Base-by-base conservation (phyloP, 805 yeast genomes). In the Cyberlindnera meyerae region DNA sequence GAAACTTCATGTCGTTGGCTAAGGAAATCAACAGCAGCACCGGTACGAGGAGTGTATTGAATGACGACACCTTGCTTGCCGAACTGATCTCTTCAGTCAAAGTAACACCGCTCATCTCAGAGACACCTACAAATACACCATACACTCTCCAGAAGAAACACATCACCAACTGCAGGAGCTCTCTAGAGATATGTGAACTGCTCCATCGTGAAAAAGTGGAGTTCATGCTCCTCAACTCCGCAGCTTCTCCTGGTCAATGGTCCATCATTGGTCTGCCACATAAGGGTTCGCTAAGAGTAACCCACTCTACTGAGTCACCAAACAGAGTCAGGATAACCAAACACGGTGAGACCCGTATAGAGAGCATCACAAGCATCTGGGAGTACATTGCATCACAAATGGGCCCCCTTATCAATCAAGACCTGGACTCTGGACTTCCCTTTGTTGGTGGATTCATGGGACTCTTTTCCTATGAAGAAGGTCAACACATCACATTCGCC, bases 401-500 rank as follows among this genome's bases (percentile, higher is more conserved):
- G 77, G 48, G 60, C 8, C 38, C 51, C 6, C 49, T 51, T 37
- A 57, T 61, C 12, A 42, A 37, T 24, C 49, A 31, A 29, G 37
- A 21, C 11, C 8, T n/a, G 6, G 18, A 22, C 13, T 36, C 64
- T 7, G 60, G 63, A 0, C 62, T 86, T 14, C 95, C 96, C 1
- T 93, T 93, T 51, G 63, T 77, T 39, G 97, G 98, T n/a, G 99
- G 99, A 0, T 68, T 85, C 22, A 65, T 89, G 37, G 99, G 99
- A 5, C 66, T 82, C 28, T 58, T 93, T 9, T 82, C 95, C 0
- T 93, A 93, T 55, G 98, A 90, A 56, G 90, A 84, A 61, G 95
- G 95, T 1, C 71, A 72, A 18, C 69, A 67, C 34, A 51, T 68
- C 2, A 20, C 36, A 7, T 6, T 38, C 6, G 24, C 25, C 13